Evolutionary conservation across 352 stramenopile genomes (phyloP), one percentile per base, ranked within the genome.

Genomic region (Hyaloperonospora arabidopsidis): DNA sequence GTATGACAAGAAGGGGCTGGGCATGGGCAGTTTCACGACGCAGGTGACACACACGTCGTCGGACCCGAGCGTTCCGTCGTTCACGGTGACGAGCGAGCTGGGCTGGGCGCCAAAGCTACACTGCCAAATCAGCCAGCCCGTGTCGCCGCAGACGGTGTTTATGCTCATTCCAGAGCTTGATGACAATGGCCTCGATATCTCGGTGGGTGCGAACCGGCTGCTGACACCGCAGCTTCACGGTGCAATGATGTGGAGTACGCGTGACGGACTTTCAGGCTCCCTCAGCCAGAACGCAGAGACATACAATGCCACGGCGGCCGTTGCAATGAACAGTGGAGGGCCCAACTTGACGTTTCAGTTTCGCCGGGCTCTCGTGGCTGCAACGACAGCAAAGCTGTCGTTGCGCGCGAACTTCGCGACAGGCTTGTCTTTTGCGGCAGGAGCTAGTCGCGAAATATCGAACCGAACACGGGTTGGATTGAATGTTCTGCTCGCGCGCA

Each of bases 191-290:
- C 55, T 92, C 12, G 78, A 89, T 45, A 72, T 92, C 36, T 85
- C 76, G 13, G 59, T 88, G 25, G 79, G 82, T 36, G 77, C 73
- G 17, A 86, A 89, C 54, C 82, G 84, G 36, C 45, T 79, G n/a
- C 65, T 92, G 8, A 55, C 73, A 10, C 49, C 76, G 7, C 69
- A 87, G 36, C 60, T 90, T 1, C 69, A 89, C 45, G 79, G 82
- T 34, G 67, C 68, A 23, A 89, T 92, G 79, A 87, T 89, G 74
- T 89, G 72, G 64, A 88, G 76, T 64, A 86, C 79, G 44, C 66
- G 77, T n/a, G 76, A 89, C 38, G 81, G 81, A 2, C 64, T 92
- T 2, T 87, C 79, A n/a, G 69, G 69, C 2, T 87, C 76, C 36
- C 46, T 89, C 3, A 80, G 58, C 28, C 70, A 79, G 45, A 68